phyloP scores from a whole-genome alignment of 306 rosid genomes.

The Hippophae gyantsensis region DNA sequence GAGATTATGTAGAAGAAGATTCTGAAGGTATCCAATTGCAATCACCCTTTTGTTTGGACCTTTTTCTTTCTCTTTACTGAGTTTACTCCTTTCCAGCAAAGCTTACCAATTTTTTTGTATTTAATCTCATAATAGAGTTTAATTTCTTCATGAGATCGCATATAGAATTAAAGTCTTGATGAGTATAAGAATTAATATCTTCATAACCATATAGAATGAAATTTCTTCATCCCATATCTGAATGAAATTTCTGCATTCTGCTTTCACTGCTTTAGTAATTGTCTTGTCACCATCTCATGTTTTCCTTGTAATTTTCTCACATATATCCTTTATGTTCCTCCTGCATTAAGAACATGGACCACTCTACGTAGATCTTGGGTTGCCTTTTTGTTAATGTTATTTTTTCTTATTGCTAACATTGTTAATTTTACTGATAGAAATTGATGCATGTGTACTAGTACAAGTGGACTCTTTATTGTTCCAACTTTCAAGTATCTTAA shows the following conservation, averaged over 20 bases:
- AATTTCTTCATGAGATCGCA: neutral
- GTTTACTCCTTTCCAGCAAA: neutral
- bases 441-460: neutral
- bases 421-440: neutral
- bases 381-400: too few relatives aligned
- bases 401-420: neutral
- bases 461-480: conserved; percentile 1
- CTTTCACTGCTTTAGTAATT: too few relatives aligned
- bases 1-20: conserved; percentile 29
- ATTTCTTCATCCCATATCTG: too few relatives aligned
- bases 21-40: conserved; percentile 34
- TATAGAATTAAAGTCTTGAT: too few relatives aligned
- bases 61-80: neutral
- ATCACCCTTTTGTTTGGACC: neutral
- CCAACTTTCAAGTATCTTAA: conserved; percentile 4
- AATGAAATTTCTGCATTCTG: too few relatives aligned
- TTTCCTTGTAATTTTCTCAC: too few relatives aligned
- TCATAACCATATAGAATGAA: too few relatives aligned
- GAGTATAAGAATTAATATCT: too few relatives aligned
- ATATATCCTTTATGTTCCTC: too few relatives aligned
- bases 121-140: neutral
- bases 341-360: too few relatives aligned
- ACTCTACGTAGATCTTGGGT: neutral
- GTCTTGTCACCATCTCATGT: too few relatives aligned
- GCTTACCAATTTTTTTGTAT: neutral